Base-by-base conservation (phyloP, 495 filamentous ascomycete genomes). In the Xylaria intraflava region DNA sequence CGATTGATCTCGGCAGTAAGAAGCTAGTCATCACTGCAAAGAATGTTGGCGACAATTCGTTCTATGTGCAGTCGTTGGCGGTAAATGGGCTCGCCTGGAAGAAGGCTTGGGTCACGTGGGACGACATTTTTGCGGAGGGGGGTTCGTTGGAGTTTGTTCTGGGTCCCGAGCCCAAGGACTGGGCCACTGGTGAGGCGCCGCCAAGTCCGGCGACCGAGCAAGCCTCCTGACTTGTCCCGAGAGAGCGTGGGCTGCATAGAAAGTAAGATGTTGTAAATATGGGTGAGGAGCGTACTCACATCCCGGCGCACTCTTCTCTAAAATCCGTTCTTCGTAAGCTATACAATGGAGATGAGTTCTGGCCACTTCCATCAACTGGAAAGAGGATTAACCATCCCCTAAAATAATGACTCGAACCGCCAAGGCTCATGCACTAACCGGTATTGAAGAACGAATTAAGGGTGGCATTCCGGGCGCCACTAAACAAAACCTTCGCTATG, bases 111-210 rank as follows among this genome's bases (percentile, higher is more conserved):
- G 68, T 87, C 12, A 72, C 74, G 43, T 85, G 82, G 74, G 67
- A 78, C 5, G 82, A 87, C 59, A 59, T 86, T 12, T 86, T 87
- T 69, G 75, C 66, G 1, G 68, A 83, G 38, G 83, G 83, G 5
- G 83, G 84, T 0, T 76, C 65, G 1, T 62, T 87, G 57, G 78
- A 86, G 46, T 86, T 86, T 66, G 76, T 77, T 5, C 68, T 86
- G 11, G 84, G 83, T 0, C 20, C 62, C 3, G 69, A 81, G 46
- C 72, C 73, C 17, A 72, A 39, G 27, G 56, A 69, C 22, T 86
- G 83, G 83, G 77, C 78, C 24, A 80, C 76, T 29, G 83, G 82
- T 0, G 67, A 66, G 48, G 64, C 75, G 45, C 84, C 85, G n/a
- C 83, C 80, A 24, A 71, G 68, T 44, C 71, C 69, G 20, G 69